Evolutionary conservation across 345 rosid genomes (phyloP).

Genomic region (Citrus medica): DNA sequence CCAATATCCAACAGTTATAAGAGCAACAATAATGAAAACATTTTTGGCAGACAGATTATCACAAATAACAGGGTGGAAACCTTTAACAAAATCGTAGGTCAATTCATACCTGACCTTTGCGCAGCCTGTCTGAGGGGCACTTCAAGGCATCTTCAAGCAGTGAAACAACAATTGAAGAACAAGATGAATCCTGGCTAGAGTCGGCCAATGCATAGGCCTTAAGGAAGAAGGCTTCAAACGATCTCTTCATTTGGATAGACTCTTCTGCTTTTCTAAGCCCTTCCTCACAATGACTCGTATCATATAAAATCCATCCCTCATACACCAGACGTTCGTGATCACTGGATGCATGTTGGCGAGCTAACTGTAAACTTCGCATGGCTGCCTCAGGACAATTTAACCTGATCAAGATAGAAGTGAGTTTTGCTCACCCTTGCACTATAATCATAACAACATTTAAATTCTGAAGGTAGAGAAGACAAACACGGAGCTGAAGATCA

Average conservation of each 20-base stretch:
- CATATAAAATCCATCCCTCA: slow-evolving; percentile 98
- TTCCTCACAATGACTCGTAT: slow-evolving; percentile 93
- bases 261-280: slow-evolving; percentile 90
- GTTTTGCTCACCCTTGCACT: not conserved
- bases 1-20: not conserved
- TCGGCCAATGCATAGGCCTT: slow-evolving; percentile 98
- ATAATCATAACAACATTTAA: slow-evolving; percentile 9
- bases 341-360: slow-evolving; percentile 79
- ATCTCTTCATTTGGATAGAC: slow-evolving; percentile 73
- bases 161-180: slow-evolving; percentile 79
- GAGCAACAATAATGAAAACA: not conserved
- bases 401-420: slow-evolving; percentile 36
- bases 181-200: slow-evolving; percentile 78
- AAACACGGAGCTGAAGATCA: not conserved
- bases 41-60: not conserved
- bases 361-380: slow-evolving; percentile 92
- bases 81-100: slow-evolving; percentile 3
- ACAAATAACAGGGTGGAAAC: not conserved
- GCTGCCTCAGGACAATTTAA: slow-evolving; percentile 97
- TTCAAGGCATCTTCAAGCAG: slow-evolving; percentile 91
- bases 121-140: slow-evolving; percentile 96
- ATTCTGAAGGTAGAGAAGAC: not conserved
- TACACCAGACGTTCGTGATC: slow-evolving; percentile 90
- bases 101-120: slow-evolving; percentile 88
- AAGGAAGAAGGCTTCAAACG: slow-evolving; percentile 98